Evolutionary conservation across 805 yeast genomes (phyloP), one percentile per base, ranked within the genome.

Genomic region (Yarrowia hollandica): DNA sequence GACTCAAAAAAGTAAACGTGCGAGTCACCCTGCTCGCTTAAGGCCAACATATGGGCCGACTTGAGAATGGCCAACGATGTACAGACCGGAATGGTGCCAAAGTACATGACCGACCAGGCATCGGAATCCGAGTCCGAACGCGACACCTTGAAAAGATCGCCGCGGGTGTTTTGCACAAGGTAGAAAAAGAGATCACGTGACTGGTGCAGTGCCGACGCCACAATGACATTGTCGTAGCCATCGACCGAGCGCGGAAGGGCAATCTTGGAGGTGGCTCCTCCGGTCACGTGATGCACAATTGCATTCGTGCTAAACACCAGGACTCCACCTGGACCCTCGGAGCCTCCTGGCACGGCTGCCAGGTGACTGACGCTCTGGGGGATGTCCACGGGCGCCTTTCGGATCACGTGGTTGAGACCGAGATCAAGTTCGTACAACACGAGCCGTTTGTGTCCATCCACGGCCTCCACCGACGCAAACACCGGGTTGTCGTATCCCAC

Each of bases 381-480:
- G 1, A 82, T 70, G 7, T 62, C 68, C 38, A 70, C 77, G n/a
- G 79, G 67, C 71, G 72, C 77, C 63, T 77, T 77, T 60, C 78
- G 79, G 0, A 86, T 76, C 1, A 91, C 80, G 68, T 86, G 87
- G 67, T 91, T 91, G 46, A 92, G 74, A 0, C 97, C 97, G 37
- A 88, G 77, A 69, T 94, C 97, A 22, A 91, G 72, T 66, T 89
- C 92, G 72, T 92, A 92, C 68, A 81, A 86, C 3, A 82, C 79
- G 56, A 92, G 73, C 25, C 67, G 64, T 52, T 72, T 76, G 60
- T 66, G 37, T 4, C 55, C 64, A 33, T 15, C 62, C 60, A 15
- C 85, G 7, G 80, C 72, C 67, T 92, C 98, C 7, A 94, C 71
- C 0, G 91, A 79, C 0, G 90, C 95, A 78, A 91, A 92, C 9